Evolutionary conservation across 2,329 filamentous ascomycete genomes (phyloP), one percentile per base, ranked within the genome.

Genomic region (Calonectria fujianensis): DNA sequence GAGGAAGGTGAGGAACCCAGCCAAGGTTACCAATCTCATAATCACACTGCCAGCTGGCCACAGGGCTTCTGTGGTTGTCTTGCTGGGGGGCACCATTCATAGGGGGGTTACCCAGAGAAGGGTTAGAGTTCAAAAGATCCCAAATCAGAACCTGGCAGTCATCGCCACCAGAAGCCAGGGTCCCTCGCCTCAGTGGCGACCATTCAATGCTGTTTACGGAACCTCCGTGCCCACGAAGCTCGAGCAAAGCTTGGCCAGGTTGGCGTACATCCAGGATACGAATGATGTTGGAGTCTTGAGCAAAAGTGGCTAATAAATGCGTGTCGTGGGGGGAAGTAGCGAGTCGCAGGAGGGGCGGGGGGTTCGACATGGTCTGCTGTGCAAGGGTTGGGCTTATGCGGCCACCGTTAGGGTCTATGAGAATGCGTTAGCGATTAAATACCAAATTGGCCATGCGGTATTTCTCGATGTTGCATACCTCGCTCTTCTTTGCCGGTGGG

Each of bases 221-320:
- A 6, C 95, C 94, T 29, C 92, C 91, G 83, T 99, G 96, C 29
- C 97, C 97, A 63, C 95, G 95, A 48, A 99, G 92, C 84, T 99
- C 97, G 32, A 99, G 91, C 6, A 99, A 90, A 3, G 97, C 97
- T 85, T 98, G 97, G 8, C 97, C 97, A 0, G 97, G 97, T 85
- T 99, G 97, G 64, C 97, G 94, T 4, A 98, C 96, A 82, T 99
- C 97, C 37, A 99, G 92, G 70, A 99, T 98, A 63, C 97, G 95
- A 82, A 99, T 96, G 41, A 98, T 88, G 80, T 94, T 96, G 5
- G 95, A 98, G 83, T 98, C 97, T 82, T 96, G 94, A 24, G 97
- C 96, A 84, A 99, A 98, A 0, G 97, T 99, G n/a, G 96, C 96
- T 45, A 99, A 91, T 41, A 99, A 92, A 83, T 99, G 96, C 9